Conservation (phyloP, 2,329 filamentous ascomycete genomes). For the Fusarium illudens region DNA sequence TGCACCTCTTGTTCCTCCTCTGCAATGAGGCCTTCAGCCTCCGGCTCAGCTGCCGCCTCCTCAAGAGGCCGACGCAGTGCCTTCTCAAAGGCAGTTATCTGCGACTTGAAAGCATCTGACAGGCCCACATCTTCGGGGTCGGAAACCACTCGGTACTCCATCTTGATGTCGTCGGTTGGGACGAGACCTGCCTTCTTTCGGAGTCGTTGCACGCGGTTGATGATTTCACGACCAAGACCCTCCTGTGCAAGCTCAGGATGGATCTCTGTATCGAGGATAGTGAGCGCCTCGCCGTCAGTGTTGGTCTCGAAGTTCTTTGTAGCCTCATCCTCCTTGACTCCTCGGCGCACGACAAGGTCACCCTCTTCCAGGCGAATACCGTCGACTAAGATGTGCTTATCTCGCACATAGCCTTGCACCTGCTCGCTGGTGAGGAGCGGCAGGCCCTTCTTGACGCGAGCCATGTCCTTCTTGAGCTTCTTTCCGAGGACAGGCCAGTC, state of each 20-base stretch:
- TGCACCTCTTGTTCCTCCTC: conserved; percentile 89
- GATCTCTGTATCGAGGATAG: conserved; percentile 83
- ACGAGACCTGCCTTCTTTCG: conserved; percentile 93
- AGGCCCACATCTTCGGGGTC: conserved; percentile 83
- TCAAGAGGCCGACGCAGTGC: conserved; percentile 80
- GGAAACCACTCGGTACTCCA: conserved; percentile 85
- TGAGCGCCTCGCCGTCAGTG: conserved; percentile 88
- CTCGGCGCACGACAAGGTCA: conserved; percentile 81
- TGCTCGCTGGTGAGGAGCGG: conserved; percentile 80
- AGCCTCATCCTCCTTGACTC: conserved; percentile 75
- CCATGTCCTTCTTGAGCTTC: conserved; percentile 95
- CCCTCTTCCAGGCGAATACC: conserved; percentile 84
- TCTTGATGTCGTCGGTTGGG: conserved; percentile 92
- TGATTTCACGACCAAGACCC: conserved; percentile 88
- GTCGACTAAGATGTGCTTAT: conserved; percentile 81
- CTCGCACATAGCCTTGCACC: conserved; percentile 78
- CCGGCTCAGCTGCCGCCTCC: conserved; percentile 39
- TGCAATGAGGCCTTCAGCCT: conserved; percentile 63
- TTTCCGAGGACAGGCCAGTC: conserved; percentile 96
- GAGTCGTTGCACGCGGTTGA: conserved; percentile 90
- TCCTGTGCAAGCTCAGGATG: conserved; percentile 89
- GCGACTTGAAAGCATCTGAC: conserved; percentile 72
- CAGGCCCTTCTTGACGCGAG: conserved; percentile 89
- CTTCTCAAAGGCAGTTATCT: conserved; percentile 76
- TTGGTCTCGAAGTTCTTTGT: conserved; percentile 84